Conservation (phyloP, 495 filamentous ascomycete species). For the Friedmanniomyces simplex region DNA sequence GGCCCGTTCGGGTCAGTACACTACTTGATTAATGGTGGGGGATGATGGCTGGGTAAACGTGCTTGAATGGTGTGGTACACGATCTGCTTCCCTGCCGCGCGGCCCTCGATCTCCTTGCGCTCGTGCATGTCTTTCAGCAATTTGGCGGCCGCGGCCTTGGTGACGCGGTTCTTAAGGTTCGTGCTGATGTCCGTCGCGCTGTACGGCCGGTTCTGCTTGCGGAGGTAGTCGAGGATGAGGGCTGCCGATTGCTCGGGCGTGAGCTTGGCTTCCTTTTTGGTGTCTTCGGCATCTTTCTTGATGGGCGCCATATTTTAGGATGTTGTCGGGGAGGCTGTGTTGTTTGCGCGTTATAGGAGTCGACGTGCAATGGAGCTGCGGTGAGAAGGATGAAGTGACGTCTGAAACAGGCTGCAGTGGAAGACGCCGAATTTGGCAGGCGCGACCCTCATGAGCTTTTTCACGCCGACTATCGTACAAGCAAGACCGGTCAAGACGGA, state of each 20-base stretch:
- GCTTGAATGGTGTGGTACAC: constrained; percentile 54
- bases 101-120: constrained; percentile 46
- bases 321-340: background rate
- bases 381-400: constrained; percentile 1
- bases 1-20: background rate
- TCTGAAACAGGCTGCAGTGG: background rate
- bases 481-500: too few species aligned
- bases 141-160: constrained; percentile 56
- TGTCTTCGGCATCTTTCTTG: constrained; percentile 32
- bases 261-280: constrained; percentile 21
- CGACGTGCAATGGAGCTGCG: background rate
- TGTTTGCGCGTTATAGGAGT: background rate
- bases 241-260: constrained; percentile 22
- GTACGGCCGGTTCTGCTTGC: constrained; percentile 33
- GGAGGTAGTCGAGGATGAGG: constrained; percentile 48
- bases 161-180: constrained; percentile 59
- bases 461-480: background rate
- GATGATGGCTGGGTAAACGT: constrained; percentile 13
- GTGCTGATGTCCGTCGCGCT: constrained; percentile 55
- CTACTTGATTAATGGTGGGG: background rate
- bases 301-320: constrained; percentile 42
- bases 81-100: constrained; percentile 50
- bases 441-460: background rate
- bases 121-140: constrained; percentile 54
- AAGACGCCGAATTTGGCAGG: background rate